A percentile compares a stretch with the other conserved stretches of the same genome.
phyloP scores from a whole-genome alignment of 345 rosid genomes.

The Melastoma malabathricum region DNA sequence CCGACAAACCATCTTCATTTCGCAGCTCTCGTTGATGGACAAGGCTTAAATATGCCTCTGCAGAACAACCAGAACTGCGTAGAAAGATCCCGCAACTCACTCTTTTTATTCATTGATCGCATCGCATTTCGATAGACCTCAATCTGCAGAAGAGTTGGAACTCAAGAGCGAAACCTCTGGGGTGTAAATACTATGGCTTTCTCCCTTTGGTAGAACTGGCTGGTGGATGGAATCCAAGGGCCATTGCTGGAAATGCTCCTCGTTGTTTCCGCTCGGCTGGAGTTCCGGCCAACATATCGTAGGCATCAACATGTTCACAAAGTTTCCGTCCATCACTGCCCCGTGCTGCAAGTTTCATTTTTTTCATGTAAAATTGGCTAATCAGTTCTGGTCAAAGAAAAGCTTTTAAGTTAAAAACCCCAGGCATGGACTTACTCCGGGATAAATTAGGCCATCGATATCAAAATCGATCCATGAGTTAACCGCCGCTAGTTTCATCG shows the following conservation, averaged over 20 bases:
- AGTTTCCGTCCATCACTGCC: slow-evolving; percentile 50
- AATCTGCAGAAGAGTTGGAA: slow-evolving; percentile 50
- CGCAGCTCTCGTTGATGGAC: too few species aligned
- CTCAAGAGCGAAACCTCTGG: slow-evolving; percentile 54
- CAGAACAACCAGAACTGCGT: too few species aligned
- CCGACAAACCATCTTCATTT: too few species aligned
- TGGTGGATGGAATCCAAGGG: slow-evolving; percentile 43
- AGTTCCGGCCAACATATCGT: slow-evolving; percentile 25
- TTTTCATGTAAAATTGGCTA: background rate
- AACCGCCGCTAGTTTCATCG: slow-evolving; percentile 91
- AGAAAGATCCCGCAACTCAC: too few species aligned
- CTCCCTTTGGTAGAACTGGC: slow-evolving; percentile 59
- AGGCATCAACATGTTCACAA: slow-evolving; percentile 47
- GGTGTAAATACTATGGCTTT: slow-evolving; percentile 28
- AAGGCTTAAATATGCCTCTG: too few species aligned
- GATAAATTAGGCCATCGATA: slow-evolving; percentile 33
- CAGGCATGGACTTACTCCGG: background rate
- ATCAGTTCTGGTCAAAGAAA: background rate
- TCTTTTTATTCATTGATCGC: too few species aligned
- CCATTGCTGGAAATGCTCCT: slow-evolving; percentile 62
- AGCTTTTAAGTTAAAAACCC: background rate
- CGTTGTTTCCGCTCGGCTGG: slow-evolving; percentile 37
- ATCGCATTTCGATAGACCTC: slow-evolving; percentile 20
- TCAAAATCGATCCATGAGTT: slow-evolving; percentile 74
- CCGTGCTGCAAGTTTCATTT: slow-evolving; percentile 32